Evolutionary conservation across 345 rosid genomes (phyloP).

Genomic region (Rhodamnia rubescens): DNA sequence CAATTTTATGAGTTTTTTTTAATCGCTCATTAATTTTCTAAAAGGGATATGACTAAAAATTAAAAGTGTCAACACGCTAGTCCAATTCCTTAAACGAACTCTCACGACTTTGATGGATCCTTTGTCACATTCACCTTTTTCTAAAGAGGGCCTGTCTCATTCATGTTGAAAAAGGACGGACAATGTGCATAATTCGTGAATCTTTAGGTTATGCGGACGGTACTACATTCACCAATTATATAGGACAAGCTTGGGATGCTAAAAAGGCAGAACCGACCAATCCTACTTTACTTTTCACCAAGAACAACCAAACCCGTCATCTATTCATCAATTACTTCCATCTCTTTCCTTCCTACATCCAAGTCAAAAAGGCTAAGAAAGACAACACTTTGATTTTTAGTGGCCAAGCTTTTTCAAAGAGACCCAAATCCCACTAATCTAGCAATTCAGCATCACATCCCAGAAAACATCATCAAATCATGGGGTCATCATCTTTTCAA

Average conservation of each 20-base stretch:
- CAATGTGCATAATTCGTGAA: neutral
- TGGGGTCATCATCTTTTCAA: conserved; percentile 33
- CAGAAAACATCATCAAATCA: neutral
- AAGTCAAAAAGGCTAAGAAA: neutral
- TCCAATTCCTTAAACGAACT: neutral
- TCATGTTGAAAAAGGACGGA: neutral
- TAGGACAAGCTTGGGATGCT: neutral
- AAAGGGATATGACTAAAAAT: no score
- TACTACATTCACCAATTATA: neutral
- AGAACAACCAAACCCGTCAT: neutral
- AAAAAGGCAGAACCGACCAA: neutral
- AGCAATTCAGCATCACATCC: neutral
- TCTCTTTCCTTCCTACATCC: neutral
- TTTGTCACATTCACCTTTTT: neutral
- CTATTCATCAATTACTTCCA: neutral
- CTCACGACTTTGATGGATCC: neutral
- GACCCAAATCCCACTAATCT: neutral
- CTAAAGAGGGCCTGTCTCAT: neutral
- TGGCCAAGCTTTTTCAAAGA: conserved; percentile 2
- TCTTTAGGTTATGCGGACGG: neutral
- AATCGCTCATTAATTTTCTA: no score
- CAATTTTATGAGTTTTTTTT: no score
- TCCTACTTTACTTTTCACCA: neutral
- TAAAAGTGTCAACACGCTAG: no score
- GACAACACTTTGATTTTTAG: conserved; percentile 10